Base-by-base conservation (phyloP, 768 basidiomycete species). In the Pleurotus pulmonarius region DNA sequence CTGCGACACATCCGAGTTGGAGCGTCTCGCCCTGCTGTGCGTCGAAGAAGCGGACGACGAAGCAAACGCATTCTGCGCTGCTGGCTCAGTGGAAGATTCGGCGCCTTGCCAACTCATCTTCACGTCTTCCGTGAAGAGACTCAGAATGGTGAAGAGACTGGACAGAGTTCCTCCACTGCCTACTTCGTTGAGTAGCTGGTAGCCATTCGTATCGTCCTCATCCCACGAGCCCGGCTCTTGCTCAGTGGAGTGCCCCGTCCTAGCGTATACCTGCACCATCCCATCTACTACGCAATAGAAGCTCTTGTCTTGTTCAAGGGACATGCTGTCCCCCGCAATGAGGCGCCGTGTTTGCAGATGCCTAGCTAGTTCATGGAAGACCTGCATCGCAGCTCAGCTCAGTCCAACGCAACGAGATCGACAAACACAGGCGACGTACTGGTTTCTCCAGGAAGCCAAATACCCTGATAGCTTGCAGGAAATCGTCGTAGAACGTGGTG, bases 211-310 rank as follows among this genome's bases (percentile, higher is more conserved):
- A 52, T 91, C 87, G 64, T 92, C 90, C 54, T 87, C 84, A 39
- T 92, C 91, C 86, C 87, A 91, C 11, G 81, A 71, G 41, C 82
- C 82, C 55, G 80, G 79, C 51, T 72, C 75, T 3, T 69, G 70
- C 26, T 78, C 75, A 9, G 73, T 65, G 11, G 73, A 72, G 60
- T 82, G 79, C 4, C 83, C 85, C 0, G 86, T 85, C 57, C 83
- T 82, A 13, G 92, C 92, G 67, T 83, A 97, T 9, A 98, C 93
- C 65, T 99, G 93, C 12, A 96, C 96, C 59, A 82, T 89, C n/a
- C 97, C 97, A 68, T 99, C 97, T 29, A 98, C 88, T 34, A 99
- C 96, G 67, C 94, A 98, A 70, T 98, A 98, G 72, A 99, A 99
- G 60, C 88, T 94, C 64, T 92, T 92, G 73, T 98, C 91, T 65